Evolutionary conservation across 371 early-diverging fungal genomes (phyloP).

Genomic region (Sporodiniella umbellata): DNA sequence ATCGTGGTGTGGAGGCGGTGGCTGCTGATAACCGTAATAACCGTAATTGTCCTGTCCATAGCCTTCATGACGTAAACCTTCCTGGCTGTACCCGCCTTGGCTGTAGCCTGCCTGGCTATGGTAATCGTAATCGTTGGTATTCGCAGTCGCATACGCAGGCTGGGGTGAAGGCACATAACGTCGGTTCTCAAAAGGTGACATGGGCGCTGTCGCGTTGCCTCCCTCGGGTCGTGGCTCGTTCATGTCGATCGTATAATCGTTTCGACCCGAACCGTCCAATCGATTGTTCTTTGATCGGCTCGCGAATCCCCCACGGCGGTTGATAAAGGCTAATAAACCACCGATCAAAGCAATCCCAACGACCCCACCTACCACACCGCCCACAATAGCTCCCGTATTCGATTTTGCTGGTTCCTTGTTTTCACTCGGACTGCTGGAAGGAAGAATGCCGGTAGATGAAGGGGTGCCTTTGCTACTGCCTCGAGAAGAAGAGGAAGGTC

Average conservation of each 20-base stretch:
- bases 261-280: constrained; percentile 4
- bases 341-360: constrained; percentile 33
- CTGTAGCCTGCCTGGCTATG: constrained; percentile 17
- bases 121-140: constrained; percentile 2
- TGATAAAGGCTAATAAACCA: constrained; percentile 31
- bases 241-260: constrained; percentile 25
- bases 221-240: constrained; percentile 16
- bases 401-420: too few species aligned
- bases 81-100: constrained; percentile 13
- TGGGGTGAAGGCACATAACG: constrained; percentile 12
- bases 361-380: constrained; percentile 38
- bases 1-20: neutral
- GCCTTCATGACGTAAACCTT: constrained; percentile 1
- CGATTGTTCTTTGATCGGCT: constrained; percentile 9
- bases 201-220: constrained; percentile 9
- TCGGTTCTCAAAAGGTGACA: constrained; percentile 23
- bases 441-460: too few species aligned
- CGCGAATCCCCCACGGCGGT: constrained; percentile 17
- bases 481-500: neutral
- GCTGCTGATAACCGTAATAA: constrained; percentile 6
- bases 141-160: neutral
- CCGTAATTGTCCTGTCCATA: constrained; percentile 12
- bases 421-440: too few species aligned
- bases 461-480: constrained; percentile 1
- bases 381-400: constrained; percentile 33